phyloP scores from a whole-genome alignment of 2,329 filamentous ascomycete species.

The Trichoderma hamatum region DNA sequence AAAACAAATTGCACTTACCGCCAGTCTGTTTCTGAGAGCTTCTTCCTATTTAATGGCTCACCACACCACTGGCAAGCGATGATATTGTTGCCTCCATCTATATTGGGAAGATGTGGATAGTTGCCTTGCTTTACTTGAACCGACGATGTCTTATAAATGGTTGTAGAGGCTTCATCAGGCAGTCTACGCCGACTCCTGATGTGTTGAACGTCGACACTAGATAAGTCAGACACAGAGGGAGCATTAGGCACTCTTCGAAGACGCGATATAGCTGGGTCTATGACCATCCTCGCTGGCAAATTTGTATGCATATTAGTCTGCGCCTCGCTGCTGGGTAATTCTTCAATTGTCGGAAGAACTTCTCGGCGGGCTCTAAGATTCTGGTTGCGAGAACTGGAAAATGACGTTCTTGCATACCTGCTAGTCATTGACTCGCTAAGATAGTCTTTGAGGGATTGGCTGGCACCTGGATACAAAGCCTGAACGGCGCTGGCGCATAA shows the following conservation, averaged over 20 bases:
- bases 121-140: conserved; percentile 17
- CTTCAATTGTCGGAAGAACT: not conserved
- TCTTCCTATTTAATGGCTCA: not conserved
- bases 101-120: not conserved
- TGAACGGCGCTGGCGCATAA: not conserved
- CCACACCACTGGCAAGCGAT: conserved; percentile 6
- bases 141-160: conserved; percentile 5
- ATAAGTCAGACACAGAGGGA: not conserved
- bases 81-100: not conserved
- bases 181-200: conserved; percentile 6
- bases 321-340: not conserved
- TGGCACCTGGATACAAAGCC: not conserved
- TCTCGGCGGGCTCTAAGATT: not conserved
- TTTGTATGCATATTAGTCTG: not conserved
- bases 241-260: not conserved
- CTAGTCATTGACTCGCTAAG: conserved; percentile 1
- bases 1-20: not conserved
- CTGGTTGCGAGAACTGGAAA: not conserved
- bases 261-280: not conserved
- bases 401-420: not conserved
- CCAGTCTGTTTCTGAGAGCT: not conserved
- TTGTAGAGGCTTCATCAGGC: not conserved
- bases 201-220: not conserved
- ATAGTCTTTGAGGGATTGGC: not conserved
- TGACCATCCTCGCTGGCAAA: not conserved